A percentile compares a stretch with the other conserved stretches of the same genome.
These are phyloP conservation scores for Dioscorea cayenensis DNA, from an alignment of 116 monocot genomes.

Conservation along the genomic window DNA sequence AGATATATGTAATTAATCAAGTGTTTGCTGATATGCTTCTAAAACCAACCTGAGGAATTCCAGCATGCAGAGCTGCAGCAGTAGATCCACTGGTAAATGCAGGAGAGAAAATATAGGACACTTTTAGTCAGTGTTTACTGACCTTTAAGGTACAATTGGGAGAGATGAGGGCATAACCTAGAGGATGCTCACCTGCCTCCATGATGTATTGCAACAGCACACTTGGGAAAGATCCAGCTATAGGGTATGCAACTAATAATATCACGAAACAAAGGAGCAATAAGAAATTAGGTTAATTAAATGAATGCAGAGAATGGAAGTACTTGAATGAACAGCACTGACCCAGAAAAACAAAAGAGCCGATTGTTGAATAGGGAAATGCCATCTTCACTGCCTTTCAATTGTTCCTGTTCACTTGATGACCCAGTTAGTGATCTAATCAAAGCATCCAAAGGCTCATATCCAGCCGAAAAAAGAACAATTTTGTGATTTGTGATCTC, in stretches of 20 bases:
- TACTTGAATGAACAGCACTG: neutral
- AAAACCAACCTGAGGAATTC: slow-evolving; percentile 68
- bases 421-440: slow-evolving; percentile 32
- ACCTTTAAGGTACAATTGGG: neutral
- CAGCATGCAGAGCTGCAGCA: slow-evolving; percentile 86
- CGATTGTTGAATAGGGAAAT: slow-evolving; percentile 38
- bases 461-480: slow-evolving; percentile 71
- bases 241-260: slow-evolving; percentile 57
- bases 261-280: neutral
- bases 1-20: neutral
- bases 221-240: slow-evolving; percentile 74
- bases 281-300: neutral
- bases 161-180: neutral
- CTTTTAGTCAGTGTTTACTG: neutral
- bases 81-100: slow-evolving; percentile 64
- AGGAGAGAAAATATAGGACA: neutral
- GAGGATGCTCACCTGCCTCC: slow-evolving; percentile 71
- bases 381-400: slow-evolving; percentile 3
- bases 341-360: slow-evolving; percentile 85
- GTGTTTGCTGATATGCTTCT: neutral
- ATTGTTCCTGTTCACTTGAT: slow-evolving; percentile 1
- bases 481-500: slow-evolving; percentile 41
- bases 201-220: slow-evolving; percentile 84
- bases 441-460: slow-evolving; percentile 58
- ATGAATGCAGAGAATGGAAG: neutral